Evolutionary conservation across 805 yeast species (phyloP), one percentile per base, ranked within the genome.

Genomic region (Teunomyces atbi): DNA sequence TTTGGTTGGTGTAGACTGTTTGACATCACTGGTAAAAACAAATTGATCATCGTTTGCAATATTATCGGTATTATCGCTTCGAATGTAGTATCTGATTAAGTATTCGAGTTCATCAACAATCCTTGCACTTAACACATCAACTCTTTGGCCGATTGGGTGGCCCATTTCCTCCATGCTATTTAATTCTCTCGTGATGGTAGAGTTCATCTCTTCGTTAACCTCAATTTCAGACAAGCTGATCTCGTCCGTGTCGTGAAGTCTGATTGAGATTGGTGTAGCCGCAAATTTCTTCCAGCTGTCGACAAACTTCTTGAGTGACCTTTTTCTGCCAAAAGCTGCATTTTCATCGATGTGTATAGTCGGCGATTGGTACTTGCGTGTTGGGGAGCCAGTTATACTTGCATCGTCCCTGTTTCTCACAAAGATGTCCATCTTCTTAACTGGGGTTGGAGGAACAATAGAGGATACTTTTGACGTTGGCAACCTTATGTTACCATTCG

Each of bases 121-220:
- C 58, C 89, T 70, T 2, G 89, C 89, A 61, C 89, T 81, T 46
- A 86, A 62, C 6, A 83, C 67, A 62, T 86, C 92, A 48, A 81
- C 73, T 52, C 81, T 76, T 15, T 54, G 52, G 10, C 65, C 69
- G 29, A 64, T 57, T 11, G 53, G 41, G 4, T 46, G 45, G 12
- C 45, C 51, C n/a, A 44, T 36, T 19, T 53, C 58, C 36, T 49
- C 51, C 29, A 39, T 38, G 4, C 39, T 20, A 28, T 26, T 30
- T 28, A 42, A 28, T 15, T 40, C 42, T 13, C 37, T 20, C 23
- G 29, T 29, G 4, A 42, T 13, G 2, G 40, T 13, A 4, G 45
- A n/a, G 19, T 29, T 43, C 10, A 36, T 36, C 28, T 43, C 46
- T 19, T 36, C 42, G 8, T 16, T 28, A 10, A 30, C 40, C 15